Conservation (phyloP, 768 basidiomycete species). For the Lactarius psammicola region DNA sequence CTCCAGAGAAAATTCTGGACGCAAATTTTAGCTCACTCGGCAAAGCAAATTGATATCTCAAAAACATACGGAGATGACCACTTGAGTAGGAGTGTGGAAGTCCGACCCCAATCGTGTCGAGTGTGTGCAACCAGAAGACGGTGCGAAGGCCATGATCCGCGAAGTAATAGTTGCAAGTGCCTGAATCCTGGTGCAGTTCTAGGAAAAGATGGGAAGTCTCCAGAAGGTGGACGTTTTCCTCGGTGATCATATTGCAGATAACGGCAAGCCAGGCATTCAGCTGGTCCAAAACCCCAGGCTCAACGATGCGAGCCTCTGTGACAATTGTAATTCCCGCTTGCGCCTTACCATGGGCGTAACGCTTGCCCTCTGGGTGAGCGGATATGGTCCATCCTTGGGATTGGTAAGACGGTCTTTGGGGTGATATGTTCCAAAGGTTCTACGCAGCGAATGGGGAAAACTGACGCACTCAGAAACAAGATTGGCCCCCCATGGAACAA, state of each 20-base stretch:
- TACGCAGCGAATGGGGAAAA: not conserved
- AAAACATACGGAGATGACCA: constrained; percentile 10
- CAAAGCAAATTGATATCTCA: not conserved
- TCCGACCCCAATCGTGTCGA: not conserved
- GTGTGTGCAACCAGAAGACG: constrained; percentile 9
- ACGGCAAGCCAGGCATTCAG: not conserved
- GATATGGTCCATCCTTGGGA: constrained; percentile 9
- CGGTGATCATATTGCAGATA: not conserved
- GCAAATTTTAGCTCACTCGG: not conserved
- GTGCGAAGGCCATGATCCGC: constrained; percentile 15
- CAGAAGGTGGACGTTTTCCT: not conserved
- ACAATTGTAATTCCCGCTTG: constrained; percentile 3
- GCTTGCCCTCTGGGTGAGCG: constrained; percentile 19
- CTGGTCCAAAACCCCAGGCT: not conserved
- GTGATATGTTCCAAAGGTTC: not conserved
- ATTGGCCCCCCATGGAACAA: not conserved
- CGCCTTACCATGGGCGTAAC: not conserved
- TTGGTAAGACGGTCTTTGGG: constrained; percentile 6
- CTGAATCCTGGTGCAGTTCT: constrained; percentile 1
- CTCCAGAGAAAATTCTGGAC: constrained; percentile 3
- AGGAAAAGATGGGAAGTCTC: constrained; percentile 15
- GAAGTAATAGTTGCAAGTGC: constrained; percentile 15
- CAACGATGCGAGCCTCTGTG: constrained; percentile 7
- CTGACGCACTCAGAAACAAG: constrained; percentile 7
- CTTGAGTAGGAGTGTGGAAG: constrained; percentile 7